These are phyloP conservation scores for Thraustotheca clavata DNA, from an alignment of 352 stramenopile genomes.

Conservation along the genomic window DNA sequence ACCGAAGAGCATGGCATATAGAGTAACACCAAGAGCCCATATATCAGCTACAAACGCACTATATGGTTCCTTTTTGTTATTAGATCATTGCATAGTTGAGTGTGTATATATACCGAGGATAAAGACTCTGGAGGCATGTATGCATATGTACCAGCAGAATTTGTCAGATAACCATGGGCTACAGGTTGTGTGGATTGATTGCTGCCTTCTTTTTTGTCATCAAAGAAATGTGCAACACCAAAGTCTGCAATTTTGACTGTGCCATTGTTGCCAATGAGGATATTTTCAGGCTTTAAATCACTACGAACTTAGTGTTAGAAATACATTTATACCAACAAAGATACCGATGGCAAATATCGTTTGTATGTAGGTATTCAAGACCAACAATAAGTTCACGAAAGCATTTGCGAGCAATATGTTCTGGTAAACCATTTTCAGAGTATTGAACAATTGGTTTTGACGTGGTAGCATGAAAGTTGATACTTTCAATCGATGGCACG, in stretches of 20 bases:
- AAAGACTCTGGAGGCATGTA: slow-evolving; percentile 80
- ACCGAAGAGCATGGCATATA: slow-evolving; percentile 74
- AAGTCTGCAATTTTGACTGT: slow-evolving; percentile 82
- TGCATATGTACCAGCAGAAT: slow-evolving; percentile 74
- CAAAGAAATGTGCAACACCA: slow-evolving; percentile 76
- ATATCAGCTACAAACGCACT: slow-evolving; percentile 76
- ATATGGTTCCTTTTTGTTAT: slow-evolving; percentile 45
- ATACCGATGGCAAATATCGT: slow-evolving; percentile 75
- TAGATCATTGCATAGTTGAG: not conserved
- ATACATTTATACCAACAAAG: not conserved
- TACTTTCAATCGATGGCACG: slow-evolving; percentile 23
- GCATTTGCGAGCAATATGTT: slow-evolving; percentile 49
- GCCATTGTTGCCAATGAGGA: slow-evolving; percentile 53
- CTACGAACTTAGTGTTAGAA: slow-evolving; percentile 2
- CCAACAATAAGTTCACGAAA: slow-evolving; percentile 65
- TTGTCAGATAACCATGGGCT: slow-evolving; percentile 47
- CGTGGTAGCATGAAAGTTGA: slow-evolving; percentile 2
- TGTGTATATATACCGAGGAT: slow-evolving; percentile 15
- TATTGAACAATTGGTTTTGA: not conserved
- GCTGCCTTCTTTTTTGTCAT: slow-evolving; percentile 34
- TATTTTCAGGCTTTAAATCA: slow-evolving; percentile 82
- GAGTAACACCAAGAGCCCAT: slow-evolving; percentile 78
- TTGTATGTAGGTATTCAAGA: slow-evolving; percentile 76
- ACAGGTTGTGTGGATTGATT: slow-evolving; percentile 7
- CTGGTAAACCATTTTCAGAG: slow-evolving; percentile 31